Base-by-base conservation (phyloP, 1,284 basidiomycete species). In the Puccinia polysora region DNA sequence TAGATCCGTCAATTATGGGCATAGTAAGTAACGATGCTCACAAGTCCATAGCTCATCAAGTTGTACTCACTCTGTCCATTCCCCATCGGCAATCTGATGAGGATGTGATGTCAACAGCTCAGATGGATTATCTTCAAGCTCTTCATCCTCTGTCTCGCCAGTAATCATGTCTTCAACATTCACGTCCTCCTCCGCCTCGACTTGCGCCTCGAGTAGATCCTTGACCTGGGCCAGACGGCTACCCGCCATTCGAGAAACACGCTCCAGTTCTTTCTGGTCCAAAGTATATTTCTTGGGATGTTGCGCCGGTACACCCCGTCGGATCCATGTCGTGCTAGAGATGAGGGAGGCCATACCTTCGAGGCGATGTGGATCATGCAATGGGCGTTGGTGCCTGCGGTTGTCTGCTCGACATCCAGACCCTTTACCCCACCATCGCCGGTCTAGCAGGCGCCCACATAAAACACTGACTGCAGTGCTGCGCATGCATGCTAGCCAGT, bases 261-360 rank as follows among this genome's bases (percentile, higher is more conserved):
- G 87, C 78, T 89, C 87, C 40, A 98, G 84, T 81, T 98, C 95
- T 56, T 85, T 83, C 77, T 96, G 91, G 79, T 97, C 91, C 50
- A 98, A 86, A 70, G 90, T 85, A 80, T 97, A 97, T 82, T 90
- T 92, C 78, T 83, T 82, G 3, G 96, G 95, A 77, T 93, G 85
- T 74, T 84, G 84, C 1, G 84, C 83, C 20, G 92, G 83, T 28
- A 87, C 85, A 10, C 95, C 94, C 73, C 90, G 85, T 75, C 86
- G 87, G 47, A 97, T 88, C 95, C 95, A 86, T 34, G 81, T 79
- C 1, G 84, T 78, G 56, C 84, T 81, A 32, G 84, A 85, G 75
- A 86, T 85, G 60, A 84, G 79, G 12, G 77, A 76, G 28, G 65
- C 65, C 65, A 67, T 67, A n/a, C n/a, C n/a, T n/a, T n/a, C n/a